These are phyloP conservation scores for Micromonas commoda DNA, from an alignment of 139 green algal species.

Conservation along the genomic window DNA sequence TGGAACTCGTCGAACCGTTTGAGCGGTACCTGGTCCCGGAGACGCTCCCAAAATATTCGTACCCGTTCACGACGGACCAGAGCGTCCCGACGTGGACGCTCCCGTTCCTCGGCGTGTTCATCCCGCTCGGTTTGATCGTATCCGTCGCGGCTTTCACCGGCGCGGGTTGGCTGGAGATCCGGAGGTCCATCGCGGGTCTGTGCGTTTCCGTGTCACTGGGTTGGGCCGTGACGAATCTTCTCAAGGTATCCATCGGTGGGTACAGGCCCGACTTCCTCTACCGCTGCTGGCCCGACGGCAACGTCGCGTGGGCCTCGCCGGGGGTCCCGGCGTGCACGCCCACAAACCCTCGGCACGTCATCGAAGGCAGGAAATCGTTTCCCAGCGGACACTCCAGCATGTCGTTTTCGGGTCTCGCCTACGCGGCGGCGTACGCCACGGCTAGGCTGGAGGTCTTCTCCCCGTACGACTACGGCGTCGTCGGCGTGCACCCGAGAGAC, in stretches of 20 bases:
- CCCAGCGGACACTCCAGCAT: conserved; percentile 12
- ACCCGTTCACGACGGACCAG: no score
- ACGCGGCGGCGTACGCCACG: neutral
- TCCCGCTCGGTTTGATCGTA: no score
- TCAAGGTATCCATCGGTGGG: neutral
- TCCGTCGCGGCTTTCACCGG: no score
- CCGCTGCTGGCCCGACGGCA: neutral
- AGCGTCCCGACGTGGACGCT: no score
- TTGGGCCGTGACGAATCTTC: neutral
- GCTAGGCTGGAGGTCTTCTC: neutral
- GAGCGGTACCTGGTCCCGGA: no score
- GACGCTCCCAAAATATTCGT: no score
- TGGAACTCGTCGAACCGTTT: no score
- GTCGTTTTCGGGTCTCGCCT: neutral
- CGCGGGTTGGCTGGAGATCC: no score
- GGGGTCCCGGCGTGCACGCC: neutral
- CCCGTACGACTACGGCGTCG: neutral
- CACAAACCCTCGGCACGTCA: neutral
- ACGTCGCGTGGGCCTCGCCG: neutral
- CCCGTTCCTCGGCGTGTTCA: no score
- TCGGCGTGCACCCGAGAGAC: neutral
- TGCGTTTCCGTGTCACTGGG: neutral
- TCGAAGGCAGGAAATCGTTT: neutral
- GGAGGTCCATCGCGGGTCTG: conserved; percentile 1
- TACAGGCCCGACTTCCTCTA: conserved; percentile 3